Evolutionary conservation across 2,329 filamentous ascomycete genomes (phyloP).

Genomic region (Knufia petricola): DNA sequence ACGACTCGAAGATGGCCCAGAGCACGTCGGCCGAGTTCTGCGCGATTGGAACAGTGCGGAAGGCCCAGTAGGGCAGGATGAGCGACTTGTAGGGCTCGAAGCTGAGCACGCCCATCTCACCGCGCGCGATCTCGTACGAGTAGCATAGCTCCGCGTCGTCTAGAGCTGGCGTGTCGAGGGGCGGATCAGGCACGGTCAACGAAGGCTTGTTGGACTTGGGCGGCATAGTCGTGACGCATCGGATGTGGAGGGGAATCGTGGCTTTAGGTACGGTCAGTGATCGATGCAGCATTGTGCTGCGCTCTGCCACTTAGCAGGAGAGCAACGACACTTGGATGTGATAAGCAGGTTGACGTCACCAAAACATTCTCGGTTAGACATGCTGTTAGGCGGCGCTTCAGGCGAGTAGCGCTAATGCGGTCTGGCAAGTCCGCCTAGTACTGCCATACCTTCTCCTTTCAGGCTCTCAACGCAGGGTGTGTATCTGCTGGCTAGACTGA

Average conservation of each 20-base stretch:
- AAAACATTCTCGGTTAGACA: too few species aligned
- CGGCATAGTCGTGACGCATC: conserved; percentile 2
- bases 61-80: conserved; percentile 52
- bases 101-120: conserved; percentile 52
- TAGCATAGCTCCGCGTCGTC: conserved; percentile 15
- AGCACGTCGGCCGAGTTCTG: conserved; percentile 40
- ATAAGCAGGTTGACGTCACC: too few species aligned
- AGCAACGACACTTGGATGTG: too few species aligned
- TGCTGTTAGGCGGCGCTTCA: too few species aligned
- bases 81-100: conserved; percentile 55
- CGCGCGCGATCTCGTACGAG: conserved; percentile 48
- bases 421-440: too few species aligned
- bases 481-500: too few species aligned
- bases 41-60: conserved; percentile 46
- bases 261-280: too few species aligned
- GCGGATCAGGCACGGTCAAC: conserved; percentile 12
- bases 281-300: not conserved
- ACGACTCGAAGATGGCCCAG: conserved; percentile 43
- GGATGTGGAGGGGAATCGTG: too few species aligned
- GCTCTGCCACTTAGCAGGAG: too few species aligned
- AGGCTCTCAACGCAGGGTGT: too few species aligned
- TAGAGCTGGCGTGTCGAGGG: conserved; percentile 18
- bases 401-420: too few species aligned
- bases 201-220: conserved; percentile 16
- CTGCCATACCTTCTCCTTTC: too few species aligned